Base-by-base conservation (phyloP, 495 filamentous ascomycete genomes). In the Parachaetomium inaequale region DNA sequence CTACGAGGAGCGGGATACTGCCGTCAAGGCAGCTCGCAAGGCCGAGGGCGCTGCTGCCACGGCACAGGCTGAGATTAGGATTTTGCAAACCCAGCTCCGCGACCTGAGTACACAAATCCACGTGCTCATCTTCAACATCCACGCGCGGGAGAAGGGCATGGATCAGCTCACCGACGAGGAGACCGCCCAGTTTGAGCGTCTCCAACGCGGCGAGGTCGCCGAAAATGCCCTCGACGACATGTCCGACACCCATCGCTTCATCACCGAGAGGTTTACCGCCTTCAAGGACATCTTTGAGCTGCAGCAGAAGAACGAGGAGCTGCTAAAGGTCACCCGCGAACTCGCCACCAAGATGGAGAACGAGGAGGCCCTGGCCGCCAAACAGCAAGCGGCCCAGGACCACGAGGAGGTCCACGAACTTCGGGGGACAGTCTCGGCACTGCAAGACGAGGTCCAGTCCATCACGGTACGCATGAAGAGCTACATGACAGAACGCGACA, bases 401-500 rank as follows among this genome's bases (percentile, higher is more conserved):
- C 85, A 85, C 43, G 83, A 89, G 36, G 88, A 95, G 65, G 79
- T 91, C 17, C 82, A 90, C 64, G 80, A 86, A 42, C 74, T 94
- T 14, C 82, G 88, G 45, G 81, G 83, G 38, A 82, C 88, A 80
- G 88, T 82, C 47, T 74, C 79, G 55, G 75, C 75, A 21, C 77
- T 85, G 56, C 79, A 79, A 59, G 84, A 85, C 36, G 93, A 97
- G 68, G 81, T 96, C 36, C 82, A 88, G 62, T 87, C 88, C 34
- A 84, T 94, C 51, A 81, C 87, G 4, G 85, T 88, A 7, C 87
- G 90, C 63, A 88, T 90, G 32, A 88, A 96, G 78, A 96, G 91
- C 73, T 96, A 96, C 66, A 89, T 93, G 52, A 90, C 90, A 70
- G 94, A 99, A 76, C 85, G 94, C 36, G 93, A 99, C 68, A 97